Base-by-base conservation (phyloP, 257 asterid species). In the Mitragyna speciosa region DNA sequence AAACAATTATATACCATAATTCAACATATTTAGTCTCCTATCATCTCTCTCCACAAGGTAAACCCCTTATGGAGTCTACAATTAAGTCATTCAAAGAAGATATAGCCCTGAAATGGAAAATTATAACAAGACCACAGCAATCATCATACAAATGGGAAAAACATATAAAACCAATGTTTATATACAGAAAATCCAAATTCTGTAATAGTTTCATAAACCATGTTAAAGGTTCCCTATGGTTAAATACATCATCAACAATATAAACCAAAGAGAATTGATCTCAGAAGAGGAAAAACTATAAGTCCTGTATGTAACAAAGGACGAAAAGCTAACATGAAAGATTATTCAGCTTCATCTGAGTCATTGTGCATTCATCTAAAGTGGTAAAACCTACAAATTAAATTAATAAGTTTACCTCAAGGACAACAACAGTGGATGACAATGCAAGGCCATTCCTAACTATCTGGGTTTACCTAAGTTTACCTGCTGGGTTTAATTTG, bases 361-460 rank as follows among this genome's bases (percentile, higher is more conserved):
- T 22, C 72, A 43, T 76, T 12, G 70, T 33, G 36, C 69, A 56
- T 48, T 61, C 26, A 31, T 22, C 51, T 15, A 49, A 54, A 73
- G 51, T 64, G 36, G 33, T 30, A 28, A 72, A 73, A 8, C 67
- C 49, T 2, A 12, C 26, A 28, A 16, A 28, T 24, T 26, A 58
- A 70, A 12, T 3, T 36, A 71, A 17, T 43, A 77, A 81, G 82
- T 72, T 82, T 81, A 94, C 99, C 94, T 96, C 98, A 78, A 96
- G 97, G 81, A 96, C 99, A 84, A 94, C 99, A 61, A 98, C 99
- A 78, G 99, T 96, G 80, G 99, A 96, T 71, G 99, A 96, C 74
- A 96, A 82, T 70, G 99, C 99, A 83, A 96, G 97, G 83, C 99
- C 99, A 89, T 96, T 96, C 43, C 99, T n/a, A n/a, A n/a, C 98